A percentile compares a stretch with the other conserved stretches of the same genome.
Conservation (phyloP, 148 eudicot species). For the Fallopia convolvulus region DNA sequence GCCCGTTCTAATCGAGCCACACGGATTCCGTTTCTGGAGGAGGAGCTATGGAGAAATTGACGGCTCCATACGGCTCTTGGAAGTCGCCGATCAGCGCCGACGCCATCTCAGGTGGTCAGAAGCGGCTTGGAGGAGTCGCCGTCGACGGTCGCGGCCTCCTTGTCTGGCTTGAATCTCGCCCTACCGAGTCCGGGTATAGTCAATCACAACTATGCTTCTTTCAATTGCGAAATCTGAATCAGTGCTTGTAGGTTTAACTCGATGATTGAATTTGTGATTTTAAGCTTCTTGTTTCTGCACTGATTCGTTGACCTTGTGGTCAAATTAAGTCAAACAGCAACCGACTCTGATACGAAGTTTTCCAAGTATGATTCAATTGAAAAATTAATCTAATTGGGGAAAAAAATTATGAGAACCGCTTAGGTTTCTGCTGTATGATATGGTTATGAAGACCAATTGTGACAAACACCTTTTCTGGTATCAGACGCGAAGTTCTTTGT, state of each 20-base stretch:
- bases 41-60: conserved; percentile 16
- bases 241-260: not conserved
- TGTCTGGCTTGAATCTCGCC: conserved; percentile 80
- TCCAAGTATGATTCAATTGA: not conserved
- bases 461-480: conserved; percentile 2
- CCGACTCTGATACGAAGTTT: not conserved
- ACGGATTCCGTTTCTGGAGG: conserved; percentile 16
- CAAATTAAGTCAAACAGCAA: not conserved
- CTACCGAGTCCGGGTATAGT: conserved; percentile 73
- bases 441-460: not conserved
- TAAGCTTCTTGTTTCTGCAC: not conserved
- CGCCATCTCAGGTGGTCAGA: conserved; percentile 56
- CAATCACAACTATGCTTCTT: not conserved
- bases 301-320: conserved; percentile 9
- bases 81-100: conserved; percentile 86
- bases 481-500: conserved; percentile 66
- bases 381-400: too few species aligned
- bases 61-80: conserved; percentile 87
- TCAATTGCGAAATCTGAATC: not conserved
- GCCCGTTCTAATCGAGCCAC: not conserved
- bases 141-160: conserved; percentile 63
- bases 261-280: not conserved
- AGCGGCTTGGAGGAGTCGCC: conserved; percentile 66
- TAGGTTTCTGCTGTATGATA: not conserved
- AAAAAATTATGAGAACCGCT: not conserved